Evolutionary conservation across 257 asterid species (phyloP).

Genomic region (Paulownia fortunei): DNA sequence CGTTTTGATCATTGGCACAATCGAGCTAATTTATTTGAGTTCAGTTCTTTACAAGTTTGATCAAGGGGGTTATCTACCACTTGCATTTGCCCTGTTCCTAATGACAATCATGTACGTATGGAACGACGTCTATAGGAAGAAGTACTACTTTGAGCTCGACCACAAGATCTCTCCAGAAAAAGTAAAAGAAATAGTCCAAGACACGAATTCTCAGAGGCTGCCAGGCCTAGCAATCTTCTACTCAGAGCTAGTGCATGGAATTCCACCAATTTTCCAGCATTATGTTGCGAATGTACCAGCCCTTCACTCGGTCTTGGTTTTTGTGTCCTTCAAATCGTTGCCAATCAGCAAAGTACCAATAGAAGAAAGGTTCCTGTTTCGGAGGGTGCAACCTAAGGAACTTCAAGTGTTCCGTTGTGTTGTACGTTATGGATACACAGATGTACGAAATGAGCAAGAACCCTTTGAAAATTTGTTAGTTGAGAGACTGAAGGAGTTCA

Average conservation of each 20-base stretch:
- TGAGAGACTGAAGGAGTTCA: conserved; percentile 46
- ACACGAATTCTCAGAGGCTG: conserved; percentile 34
- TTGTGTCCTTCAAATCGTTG: conserved; percentile 61
- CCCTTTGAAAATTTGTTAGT: conserved; percentile 46
- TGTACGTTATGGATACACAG: conserved; percentile 67
- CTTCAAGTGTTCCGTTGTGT: conserved; percentile 57
- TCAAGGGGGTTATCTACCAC: conserved; percentile 63
- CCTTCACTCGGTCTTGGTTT: conserved; percentile 54
- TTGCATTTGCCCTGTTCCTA: conserved; percentile 47
- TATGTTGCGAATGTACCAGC: conserved; percentile 58
- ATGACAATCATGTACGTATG: conserved; percentile 56
- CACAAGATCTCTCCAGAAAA: conserved; percentile 52
- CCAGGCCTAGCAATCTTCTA: conserved; percentile 67
- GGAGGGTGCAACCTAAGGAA: conserved; percentile 50
- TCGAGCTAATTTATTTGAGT: conserved; percentile 53
- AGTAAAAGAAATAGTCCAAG: conserved; percentile 31
- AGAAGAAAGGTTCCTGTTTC: conserved; percentile 61
- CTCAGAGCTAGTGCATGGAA: conserved; percentile 68
- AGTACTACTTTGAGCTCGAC: conserved; percentile 55
- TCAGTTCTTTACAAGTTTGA: conserved; percentile 60
- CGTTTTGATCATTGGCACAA: conserved; percentile 38
- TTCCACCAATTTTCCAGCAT: conserved; percentile 70
- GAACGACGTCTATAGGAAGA: conserved; percentile 53
- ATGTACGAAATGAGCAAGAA: conserved; percentile 43
- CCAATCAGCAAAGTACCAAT: conserved; percentile 55